These are phyloP conservation scores for Begonia fuchsioides DNA, from an alignment of 306 rosid species.

Conservation along the genomic window DNA sequence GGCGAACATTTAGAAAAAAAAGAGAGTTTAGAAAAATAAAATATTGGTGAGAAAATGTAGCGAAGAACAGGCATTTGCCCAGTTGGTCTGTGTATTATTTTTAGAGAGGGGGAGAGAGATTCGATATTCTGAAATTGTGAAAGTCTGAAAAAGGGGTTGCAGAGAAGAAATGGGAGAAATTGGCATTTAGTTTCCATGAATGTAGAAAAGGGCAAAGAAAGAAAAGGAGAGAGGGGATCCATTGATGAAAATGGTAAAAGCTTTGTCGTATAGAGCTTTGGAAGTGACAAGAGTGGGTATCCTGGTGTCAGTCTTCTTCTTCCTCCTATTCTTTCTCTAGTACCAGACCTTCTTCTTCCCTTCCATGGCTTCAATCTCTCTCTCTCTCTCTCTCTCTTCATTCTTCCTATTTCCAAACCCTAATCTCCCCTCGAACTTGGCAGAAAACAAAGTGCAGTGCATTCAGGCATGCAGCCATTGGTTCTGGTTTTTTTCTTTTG, in stretches of 20 bases:
- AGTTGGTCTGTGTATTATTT: slow-evolving; percentile 2
- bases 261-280: slow-evolving; percentile 6
- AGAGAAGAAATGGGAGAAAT: not conserved
- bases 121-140: not conserved
- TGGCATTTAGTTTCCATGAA: slow-evolving; percentile 4
- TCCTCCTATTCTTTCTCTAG: too few species aligned
- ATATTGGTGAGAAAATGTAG: not conserved
- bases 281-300: slow-evolving; percentile 9
- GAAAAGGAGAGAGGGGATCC: slow-evolving; percentile 4
- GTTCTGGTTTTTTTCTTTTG: too few species aligned
- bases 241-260: not conserved
- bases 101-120: not conserved
- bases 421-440: too few species aligned
- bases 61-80: slow-evolving; percentile 5
- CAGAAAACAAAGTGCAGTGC: too few species aligned
- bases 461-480: too few species aligned
- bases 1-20: too few species aligned
- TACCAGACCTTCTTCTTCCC: too few species aligned
- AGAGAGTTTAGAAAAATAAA: too few species aligned
- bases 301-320: slow-evolving; percentile 4
- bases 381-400: too few species aligned
- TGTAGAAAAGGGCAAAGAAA: slow-evolving; percentile 7
- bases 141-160: slow-evolving; percentile 6
- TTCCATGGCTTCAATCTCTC: too few species aligned
- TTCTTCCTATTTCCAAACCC: too few species aligned